phyloP scores from a whole-genome alignment of 257 asterid species.

The Solanum sitiens region DNA sequence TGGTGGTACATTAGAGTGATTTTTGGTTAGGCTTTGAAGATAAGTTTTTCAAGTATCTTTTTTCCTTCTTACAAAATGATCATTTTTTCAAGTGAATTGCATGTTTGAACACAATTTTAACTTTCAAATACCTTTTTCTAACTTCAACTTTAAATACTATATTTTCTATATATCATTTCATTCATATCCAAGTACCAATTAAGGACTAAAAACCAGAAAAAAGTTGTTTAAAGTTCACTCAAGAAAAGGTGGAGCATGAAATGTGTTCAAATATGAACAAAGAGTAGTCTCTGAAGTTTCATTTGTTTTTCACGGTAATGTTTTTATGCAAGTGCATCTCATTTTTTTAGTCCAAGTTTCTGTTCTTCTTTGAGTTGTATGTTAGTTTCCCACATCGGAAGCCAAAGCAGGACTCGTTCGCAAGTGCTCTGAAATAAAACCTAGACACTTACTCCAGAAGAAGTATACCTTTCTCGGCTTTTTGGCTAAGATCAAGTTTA shows the following conservation, averaged over 20 bases:
- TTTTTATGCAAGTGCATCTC: conserved; percentile 1
- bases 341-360: neutral
- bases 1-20: neutral
- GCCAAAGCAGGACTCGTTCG: neutral
- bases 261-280: neutral
- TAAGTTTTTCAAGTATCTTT: neutral
- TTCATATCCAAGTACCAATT: neutral
- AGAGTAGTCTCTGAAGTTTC: neutral
- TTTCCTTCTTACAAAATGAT: neutral
- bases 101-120: neutral
- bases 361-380: neutral
- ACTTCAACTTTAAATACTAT: neutral
- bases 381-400: neutral
- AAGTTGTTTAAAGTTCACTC: neutral
- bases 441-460: rapidly evolving
- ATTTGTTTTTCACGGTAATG: neutral
- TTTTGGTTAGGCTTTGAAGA: neutral
- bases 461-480: conserved; percentile 44
- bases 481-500: conserved; percentile 52
- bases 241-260: neutral
- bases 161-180: neutral
- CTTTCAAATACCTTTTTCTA: neutral
- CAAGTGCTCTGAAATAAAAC: neutral
- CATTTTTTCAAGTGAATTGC: neutral
- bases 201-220: neutral